Evolutionary conservation across 2,329 filamentous ascomycete species (phyloP), one percentile per base, ranked within the genome.

Genomic region (Arthroderma uncinatum): DNA sequence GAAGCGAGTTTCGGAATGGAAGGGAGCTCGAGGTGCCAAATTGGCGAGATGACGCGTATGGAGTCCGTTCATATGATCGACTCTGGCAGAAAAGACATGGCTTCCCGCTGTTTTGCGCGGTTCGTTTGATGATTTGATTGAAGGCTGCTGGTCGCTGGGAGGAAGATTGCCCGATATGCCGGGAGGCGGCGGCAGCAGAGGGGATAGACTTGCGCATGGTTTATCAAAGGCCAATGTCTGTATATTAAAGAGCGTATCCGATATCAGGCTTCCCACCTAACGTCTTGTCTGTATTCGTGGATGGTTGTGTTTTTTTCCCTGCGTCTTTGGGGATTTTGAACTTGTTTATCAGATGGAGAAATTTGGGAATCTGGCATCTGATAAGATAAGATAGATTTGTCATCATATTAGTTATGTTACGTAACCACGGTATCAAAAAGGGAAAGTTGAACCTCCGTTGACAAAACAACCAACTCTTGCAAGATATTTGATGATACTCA

Each of bases 261-360:
- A 42, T 23, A 10, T 42, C 5, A n/a, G 9, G 2, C 6, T 7
- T 19, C 23, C 6, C 1, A 23, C 16, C n/a, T 42, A 23, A 10
- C 7, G 39, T 23, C 6, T 19, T 7, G 19, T 6, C 16, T 10
- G 39, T 42, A 4, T 42, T 21, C 23, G 39, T 21, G 19, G 39
- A 42, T 42, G 19, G 39, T 19, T 3, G 10, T 37, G 39, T 9
- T 19, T 5, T 42, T 42, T 19, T 21, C 23, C 10, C 10, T 14
- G 9, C n/a, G 19, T n/a, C 25, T 23, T 4, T 9, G 30, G 28
- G 7, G 33, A 21, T 36, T 34, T 23, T 19, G 2, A 42, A 39
- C 4, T 42, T 54, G 42, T 42, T 55, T 55, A 55, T 55, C 53
- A 23, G 53, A 55, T n/a, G n/a, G n/a, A n/a, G n/a, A n/a, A n/a